Base-by-base conservation (phyloP, 371 early-diverging fungal genomes). In the Mucor circinelloides region DNA sequence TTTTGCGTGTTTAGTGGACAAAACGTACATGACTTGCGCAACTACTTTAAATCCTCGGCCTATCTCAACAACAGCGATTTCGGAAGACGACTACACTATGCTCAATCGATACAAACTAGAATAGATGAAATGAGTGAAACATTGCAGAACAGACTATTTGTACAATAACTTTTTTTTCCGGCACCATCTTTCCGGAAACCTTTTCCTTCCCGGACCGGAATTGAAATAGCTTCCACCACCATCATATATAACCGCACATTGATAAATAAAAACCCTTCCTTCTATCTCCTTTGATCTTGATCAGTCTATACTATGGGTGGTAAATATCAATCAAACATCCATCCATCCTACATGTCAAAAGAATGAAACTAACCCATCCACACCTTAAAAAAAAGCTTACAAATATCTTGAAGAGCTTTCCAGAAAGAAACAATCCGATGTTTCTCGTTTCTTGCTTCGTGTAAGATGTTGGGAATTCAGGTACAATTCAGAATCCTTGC, bases 391-490 rank as follows among this genome's bases (percentile, higher is more conserved):
- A 57, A 66, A 58, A 71, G 95, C 96, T 69, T 93, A 94, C 85
- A 94, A 97, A 86, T 98, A 98, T 85, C 89, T 99, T 77, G 96
- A 95, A 88, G 97, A 97, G 87, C 92, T 99, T 78, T 90, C 93
- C 85, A 97, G 95, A 90, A 95, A 97, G 93, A 99, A 98, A 90
- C 99, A 99, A 90, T 93, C 94, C 62, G 99, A 99, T 89, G 97
- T 98, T 72, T 91, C 98, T 90, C 94, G 99, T 81, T 99, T 99
- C 91, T 90, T 99, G 70, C 91, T 95, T 73, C 95, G 99, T 83
- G 92, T 99, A 60, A 89, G 99, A 85, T 93, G 95, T 90, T 99
- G 99, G 97, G 74, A 73, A 69, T 73, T 50, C 70, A 73, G 66
- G 66, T 66, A 66, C 66, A 66, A 61, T 61, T 44, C 34, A 58